These are phyloP conservation scores for Polyplosphaeria fusca DNA, from an alignment of 495 filamentous ascomycete genomes.

Conservation along the genomic window DNA sequence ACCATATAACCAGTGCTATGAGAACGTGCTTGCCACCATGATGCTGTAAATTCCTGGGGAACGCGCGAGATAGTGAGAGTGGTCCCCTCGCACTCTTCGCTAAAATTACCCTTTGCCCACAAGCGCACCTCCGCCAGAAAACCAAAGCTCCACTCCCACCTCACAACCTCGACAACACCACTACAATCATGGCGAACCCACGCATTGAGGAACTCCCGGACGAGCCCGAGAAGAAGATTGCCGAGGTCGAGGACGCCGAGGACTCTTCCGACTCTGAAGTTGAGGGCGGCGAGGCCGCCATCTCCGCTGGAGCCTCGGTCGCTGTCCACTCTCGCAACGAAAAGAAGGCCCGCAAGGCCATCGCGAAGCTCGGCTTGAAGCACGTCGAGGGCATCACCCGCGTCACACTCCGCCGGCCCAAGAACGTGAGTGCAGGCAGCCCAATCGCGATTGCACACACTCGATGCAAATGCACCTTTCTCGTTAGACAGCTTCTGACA, in stretches of 20 bases:
- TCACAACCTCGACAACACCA: conserved; percentile 1
- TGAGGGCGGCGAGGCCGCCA: conserved; percentile 56
- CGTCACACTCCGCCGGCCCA: conserved; percentile 94
- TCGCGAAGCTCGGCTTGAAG: conserved; percentile 95
- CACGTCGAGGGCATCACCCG: conserved; percentile 95
- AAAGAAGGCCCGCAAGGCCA: conserved; percentile 99
- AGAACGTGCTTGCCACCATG: no score
- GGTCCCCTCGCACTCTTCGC: no score
- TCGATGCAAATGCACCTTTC: no score
- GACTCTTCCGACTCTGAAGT: conserved; percentile 69
- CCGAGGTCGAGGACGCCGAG: conserved; percentile 73
- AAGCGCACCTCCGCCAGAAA: conserved; percentile 16
- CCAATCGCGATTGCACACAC: background rate
- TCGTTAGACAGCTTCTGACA: conserved; percentile 17
- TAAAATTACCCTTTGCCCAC: no score
- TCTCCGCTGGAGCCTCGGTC: conserved; percentile 82
- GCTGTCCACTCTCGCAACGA: conserved; percentile 96
- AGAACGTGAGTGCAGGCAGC: conserved; percentile 89
- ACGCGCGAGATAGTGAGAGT: background rate
- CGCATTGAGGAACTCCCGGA: conserved; percentile 96
- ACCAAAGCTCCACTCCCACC: conserved; percentile 22
- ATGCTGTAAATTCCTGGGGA: background rate
- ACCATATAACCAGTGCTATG: no score
- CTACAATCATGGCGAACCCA: conserved; percentile 82
- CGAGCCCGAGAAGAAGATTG: conserved; percentile 70